Conservation (phyloP, 2,329 filamentous ascomycete species). For the Monosporascus sp. region DNA sequence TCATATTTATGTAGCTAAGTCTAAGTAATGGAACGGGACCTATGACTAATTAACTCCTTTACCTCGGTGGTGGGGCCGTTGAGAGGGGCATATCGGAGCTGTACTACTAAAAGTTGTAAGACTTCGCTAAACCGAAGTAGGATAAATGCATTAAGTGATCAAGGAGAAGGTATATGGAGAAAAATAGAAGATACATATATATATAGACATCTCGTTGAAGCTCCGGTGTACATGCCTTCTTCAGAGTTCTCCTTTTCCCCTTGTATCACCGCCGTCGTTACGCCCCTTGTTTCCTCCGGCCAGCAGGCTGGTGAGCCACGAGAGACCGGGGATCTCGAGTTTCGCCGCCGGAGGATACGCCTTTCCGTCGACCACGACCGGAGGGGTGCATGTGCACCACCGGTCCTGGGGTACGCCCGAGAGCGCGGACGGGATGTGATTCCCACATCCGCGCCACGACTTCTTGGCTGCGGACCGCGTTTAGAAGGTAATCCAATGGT, state of each 20-base stretch:
- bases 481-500: neutral
- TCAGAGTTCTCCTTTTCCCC: conserved; percentile 13
- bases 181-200: neutral
- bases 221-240: neutral
- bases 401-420: conserved; percentile 36
- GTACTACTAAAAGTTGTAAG: too few relatives aligned
- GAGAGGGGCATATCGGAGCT: too few relatives aligned
- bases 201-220: neutral
- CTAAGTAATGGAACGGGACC: too few relatives aligned
- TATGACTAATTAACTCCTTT: too few relatives aligned
- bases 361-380: conserved; percentile 37
- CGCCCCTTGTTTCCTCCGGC: conserved; percentile 12
- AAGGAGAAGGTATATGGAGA: neutral
- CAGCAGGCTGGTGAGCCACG: conserved; percentile 30
- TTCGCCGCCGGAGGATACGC: conserved; percentile 40
- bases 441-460: conserved; percentile 45
- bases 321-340: conserved; percentile 32
- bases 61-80: neutral
- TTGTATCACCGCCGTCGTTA: conserved; percentile 5
- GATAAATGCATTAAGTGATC: neutral
- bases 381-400: conserved; percentile 44
- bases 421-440: conserved; percentile 41
- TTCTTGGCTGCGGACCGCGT: conserved; percentile 33
- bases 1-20: too few relatives aligned
- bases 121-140: too few relatives aligned